phyloP scores from a whole-genome alignment of 2,329 filamentous ascomycete species.

The Lasiodiplodia citricola region DNA sequence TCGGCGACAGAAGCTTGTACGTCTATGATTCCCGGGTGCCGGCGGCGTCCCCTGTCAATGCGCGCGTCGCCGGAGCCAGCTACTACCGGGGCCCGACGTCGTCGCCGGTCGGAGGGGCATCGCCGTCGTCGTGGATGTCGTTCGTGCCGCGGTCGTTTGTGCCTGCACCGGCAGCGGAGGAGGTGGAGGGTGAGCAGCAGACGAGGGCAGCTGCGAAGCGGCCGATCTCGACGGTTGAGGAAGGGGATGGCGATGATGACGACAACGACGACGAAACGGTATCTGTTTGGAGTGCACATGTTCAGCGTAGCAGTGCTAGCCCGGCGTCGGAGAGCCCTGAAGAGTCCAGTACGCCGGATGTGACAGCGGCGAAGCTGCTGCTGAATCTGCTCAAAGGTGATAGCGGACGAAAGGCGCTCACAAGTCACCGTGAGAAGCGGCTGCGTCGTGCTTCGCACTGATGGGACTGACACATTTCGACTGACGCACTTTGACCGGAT shows the following conservation, averaged over 20 bases:
- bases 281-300: not conserved
- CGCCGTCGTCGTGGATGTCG: conserved; percentile 27
- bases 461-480: not conserved
- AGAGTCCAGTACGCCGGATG: conserved; percentile 30
- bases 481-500: not conserved
- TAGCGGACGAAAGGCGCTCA: not conserved
- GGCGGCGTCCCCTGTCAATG: conserved; percentile 17
- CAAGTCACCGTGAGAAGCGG: conserved; percentile 35
- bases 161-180: not conserved
- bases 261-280: conserved; percentile 1
- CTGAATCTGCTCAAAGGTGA: conserved; percentile 39
- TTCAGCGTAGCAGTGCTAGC: no score
- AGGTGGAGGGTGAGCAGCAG: not conserved
- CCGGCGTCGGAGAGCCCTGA: not conserved
- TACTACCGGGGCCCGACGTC: conserved; percentile 9
- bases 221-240: conserved; percentile 31
- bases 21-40: not conserved
- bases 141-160: conserved; percentile 28
- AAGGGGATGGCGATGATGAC: conserved; percentile 21
- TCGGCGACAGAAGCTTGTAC: not conserved
- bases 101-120: not conserved
- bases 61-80: not conserved
- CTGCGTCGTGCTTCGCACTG: conserved; percentile 37
- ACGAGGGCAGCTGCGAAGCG: conserved; percentile 26
- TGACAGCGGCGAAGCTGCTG: conserved; percentile 45